Conservation (phyloP, 2,329 filamentous ascomycete genomes). For the Aureobasidium leucospermi region DNA sequence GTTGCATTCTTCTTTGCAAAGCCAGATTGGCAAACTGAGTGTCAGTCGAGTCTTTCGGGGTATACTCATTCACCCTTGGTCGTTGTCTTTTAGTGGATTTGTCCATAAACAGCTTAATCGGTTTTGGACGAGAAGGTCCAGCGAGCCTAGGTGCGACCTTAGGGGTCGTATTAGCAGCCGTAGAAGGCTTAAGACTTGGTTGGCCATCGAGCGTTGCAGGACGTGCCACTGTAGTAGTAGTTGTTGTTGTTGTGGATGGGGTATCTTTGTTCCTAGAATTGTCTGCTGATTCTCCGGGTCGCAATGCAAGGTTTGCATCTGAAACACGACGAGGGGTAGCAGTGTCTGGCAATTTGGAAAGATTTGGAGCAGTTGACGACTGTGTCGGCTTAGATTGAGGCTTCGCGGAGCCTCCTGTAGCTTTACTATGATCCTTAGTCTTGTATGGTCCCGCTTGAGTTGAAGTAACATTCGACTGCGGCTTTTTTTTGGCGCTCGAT, state of each 20-base stretch:
- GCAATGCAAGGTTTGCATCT: neutral
- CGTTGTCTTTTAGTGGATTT: neutral
- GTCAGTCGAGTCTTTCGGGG: constrained; percentile 18
- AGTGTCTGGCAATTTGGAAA: neutral
- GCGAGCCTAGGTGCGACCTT: neutral
- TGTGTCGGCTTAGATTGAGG: neutral
- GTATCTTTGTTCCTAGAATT: neutral
- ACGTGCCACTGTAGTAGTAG: neutral
- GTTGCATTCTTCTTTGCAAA: constrained; percentile 20
- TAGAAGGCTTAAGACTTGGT: neutral
- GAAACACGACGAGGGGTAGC: neutral
- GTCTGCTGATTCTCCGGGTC: neutral
- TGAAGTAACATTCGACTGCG: neutral
- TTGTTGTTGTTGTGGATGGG: neutral
- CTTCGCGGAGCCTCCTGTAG: neutral
- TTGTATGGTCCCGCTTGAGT: neutral
- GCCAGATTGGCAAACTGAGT: constrained; percentile 20
- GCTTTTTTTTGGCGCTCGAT: neutral
- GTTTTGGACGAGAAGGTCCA: neutral
- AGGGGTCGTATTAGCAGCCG: neutral
- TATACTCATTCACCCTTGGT: constrained; percentile 19
- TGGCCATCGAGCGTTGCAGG: neutral
- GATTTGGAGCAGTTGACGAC: neutral
- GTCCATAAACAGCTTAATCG: neutral
- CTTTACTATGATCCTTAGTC: neutral